phyloP scores from a whole-genome alignment of 495 filamentous ascomycete genomes.

The Eremomyces bilateralis region DNA sequence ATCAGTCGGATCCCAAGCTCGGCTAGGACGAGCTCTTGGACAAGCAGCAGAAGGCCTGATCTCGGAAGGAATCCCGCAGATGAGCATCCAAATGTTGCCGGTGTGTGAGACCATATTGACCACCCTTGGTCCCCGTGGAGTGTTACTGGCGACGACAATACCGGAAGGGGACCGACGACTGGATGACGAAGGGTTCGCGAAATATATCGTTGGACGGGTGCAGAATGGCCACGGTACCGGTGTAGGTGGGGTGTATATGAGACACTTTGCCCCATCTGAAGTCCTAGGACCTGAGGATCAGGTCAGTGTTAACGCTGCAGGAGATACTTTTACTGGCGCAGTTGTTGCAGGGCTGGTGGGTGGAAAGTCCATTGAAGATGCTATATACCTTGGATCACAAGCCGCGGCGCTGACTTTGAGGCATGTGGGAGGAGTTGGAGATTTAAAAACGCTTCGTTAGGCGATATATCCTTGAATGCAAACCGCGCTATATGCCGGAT shows the following conservation, averaged over 20 bases:
- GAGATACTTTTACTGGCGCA: constrained; percentile 79
- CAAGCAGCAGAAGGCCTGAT: no score
- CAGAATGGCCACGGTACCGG: constrained; percentile 22
- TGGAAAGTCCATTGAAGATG: no score
- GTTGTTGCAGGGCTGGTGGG: constrained; percentile 48
- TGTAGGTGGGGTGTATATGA: constrained; percentile 73
- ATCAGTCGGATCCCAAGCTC: constrained; percentile 11
- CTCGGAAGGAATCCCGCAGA: constrained; percentile 62
- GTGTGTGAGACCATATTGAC: constrained; percentile 67
- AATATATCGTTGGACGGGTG: constrained; percentile 43
- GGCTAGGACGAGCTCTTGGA: not conserved
- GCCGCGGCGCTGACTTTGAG: no score
- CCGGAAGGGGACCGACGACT: constrained; percentile 39
- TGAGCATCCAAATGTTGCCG: constrained; percentile 66
- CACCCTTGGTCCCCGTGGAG: constrained; percentile 64
- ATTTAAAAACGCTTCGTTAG: no score
- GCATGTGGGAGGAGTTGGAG: no score
- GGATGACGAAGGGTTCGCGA: constrained; percentile 32
- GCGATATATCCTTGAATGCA: no score
- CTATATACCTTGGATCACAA: no score
- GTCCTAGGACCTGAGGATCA: constrained; percentile 35
- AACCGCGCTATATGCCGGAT: no score
- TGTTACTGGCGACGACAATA: constrained; percentile 53
- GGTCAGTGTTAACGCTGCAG: constrained; percentile 81
- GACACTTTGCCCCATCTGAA: constrained; percentile 48